phyloP scores from a whole-genome alignment of 306 rosid species.

The Heteromeles arbutifolia region DNA sequence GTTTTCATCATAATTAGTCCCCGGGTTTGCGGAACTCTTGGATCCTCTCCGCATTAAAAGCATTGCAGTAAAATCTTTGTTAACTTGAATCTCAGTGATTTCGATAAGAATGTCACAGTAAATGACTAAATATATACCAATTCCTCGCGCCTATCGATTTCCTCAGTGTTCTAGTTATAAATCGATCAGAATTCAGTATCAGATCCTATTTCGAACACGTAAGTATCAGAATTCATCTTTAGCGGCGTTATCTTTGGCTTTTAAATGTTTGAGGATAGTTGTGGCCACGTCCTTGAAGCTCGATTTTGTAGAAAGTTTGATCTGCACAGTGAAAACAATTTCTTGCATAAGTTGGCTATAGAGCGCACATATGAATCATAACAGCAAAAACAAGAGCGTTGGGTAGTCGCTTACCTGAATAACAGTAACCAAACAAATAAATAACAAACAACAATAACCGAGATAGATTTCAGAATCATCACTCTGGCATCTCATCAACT shows the following conservation, averaged over 20 bases:
- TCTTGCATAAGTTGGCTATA: neutral
- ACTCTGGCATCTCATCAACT: neutral
- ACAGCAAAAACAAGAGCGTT: conserved; percentile 36
- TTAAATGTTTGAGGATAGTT: conserved; percentile 58
- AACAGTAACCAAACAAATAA: neutral
- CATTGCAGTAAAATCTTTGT: neutral
- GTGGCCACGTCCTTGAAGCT: conserved; percentile 81
- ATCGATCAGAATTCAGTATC: neutral
- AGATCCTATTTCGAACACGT: neutral
- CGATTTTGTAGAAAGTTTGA: conserved; percentile 60
- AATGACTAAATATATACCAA: neutral
- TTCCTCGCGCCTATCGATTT: neutral
- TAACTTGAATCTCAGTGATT: neutral
- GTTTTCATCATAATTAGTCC: too few relatives aligned
- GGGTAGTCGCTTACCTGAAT: conserved; percentile 75
- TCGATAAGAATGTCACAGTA: neutral
- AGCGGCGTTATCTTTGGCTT: conserved; percentile 30
- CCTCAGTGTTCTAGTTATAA: neutral
- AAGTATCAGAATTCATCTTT: conserved; percentile 56
- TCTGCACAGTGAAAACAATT: conserved; percentile 40
- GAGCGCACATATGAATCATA: neutral
- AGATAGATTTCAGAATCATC: neutral
- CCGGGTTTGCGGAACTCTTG: too few relatives aligned
- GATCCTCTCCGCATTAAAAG: neutral
- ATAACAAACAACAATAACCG: neutral